These are phyloP conservation scores for Eimeria acervulina DNA, from an alignment of 169 alveolate species.

Conservation along the genomic window DNA sequence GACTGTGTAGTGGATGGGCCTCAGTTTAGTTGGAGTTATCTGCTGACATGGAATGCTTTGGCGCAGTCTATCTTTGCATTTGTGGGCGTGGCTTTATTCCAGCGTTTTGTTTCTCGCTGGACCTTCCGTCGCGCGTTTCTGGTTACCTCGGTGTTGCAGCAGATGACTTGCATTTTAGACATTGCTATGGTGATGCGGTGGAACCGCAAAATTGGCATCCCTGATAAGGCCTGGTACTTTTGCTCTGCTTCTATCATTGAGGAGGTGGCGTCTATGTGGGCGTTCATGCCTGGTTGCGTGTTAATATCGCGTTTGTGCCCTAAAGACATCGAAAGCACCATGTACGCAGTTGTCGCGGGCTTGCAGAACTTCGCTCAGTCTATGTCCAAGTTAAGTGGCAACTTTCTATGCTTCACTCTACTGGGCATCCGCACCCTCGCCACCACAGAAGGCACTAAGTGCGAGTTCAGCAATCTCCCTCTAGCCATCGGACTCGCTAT, in stretches of 20 bases:
- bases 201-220: constrained; percentile 72
- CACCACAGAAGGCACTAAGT: constrained; percentile 28
- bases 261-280: constrained; percentile 82
- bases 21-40: constrained; percentile 79
- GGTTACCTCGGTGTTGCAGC: constrained; percentile 75
- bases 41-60: constrained; percentile 61
- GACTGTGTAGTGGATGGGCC: constrained; percentile 82
- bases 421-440: constrained; percentile 74
- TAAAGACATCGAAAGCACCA: constrained; percentile 68
- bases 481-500: constrained; percentile 51
- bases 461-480: constrained; percentile 75
- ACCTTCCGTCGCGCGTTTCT: constrained; percentile 72
- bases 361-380: constrained; percentile 74
- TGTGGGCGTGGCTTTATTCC: constrained; percentile 78
- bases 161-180: constrained; percentile 66
- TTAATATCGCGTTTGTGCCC: constrained; percentile 76
- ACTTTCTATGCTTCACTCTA: constrained; percentile 57
- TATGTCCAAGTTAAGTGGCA: constrained; percentile 70
- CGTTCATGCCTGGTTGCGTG: constrained; percentile 79
- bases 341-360: constrained; percentile 84
- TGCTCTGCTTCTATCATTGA: constrained; percentile 70
- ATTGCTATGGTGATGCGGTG: constrained; percentile 79
- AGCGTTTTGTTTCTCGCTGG: constrained; percentile 77
- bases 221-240: constrained; percentile 82
- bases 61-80: constrained; percentile 59